Evolutionary conservation across 768 basidiomycete genomes (phyloP), one percentile per base, ranked within the genome.

Genomic region (Boletellus ananiceps): DNA sequence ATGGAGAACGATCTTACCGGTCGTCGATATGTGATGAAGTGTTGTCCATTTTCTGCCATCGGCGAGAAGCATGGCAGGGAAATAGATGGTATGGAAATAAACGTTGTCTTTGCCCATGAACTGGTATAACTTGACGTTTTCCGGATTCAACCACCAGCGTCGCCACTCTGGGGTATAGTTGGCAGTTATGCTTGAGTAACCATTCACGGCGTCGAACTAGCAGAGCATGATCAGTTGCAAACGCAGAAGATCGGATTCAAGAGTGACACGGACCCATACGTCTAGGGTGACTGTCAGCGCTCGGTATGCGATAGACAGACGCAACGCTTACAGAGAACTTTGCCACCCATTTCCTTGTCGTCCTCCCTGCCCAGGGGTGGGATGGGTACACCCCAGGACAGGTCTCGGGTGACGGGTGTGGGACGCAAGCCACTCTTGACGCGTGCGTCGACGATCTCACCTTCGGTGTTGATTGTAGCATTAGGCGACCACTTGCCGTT

Each of bases 91-190:
- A 68, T 99, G 96, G 81, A 99, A 99, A 69, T 95, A 97, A 43
- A 94, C 92, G 54, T 93, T 97, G 66, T 98, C 95, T 73, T 99
- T 99, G 64, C 96, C 96, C 96, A 99, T 99, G 76, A 99, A 99
- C 69, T 99, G 95, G 72, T 92, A 96, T 44, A 98, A 74, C 58
- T 81, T 77, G 50, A 99, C 93, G 59, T 97, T 77, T 57, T 90
- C 76, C 2, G 86, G 88, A 62, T 94, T 87, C 62, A 88, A 83
- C 96, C 96, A 99, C 96, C 96, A 99, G 66, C 83, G 78, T 68
- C 86, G 83, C 96, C 96, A 99, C 55, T 96, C 86, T 16, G 86
- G 74, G 32, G 91, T 95, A 73, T 94, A 93, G 63, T 86, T 88
- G 45, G 93, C 93, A 2, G 96, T 99, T 55, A 99, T 97, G 69